phyloP scores from a whole-genome alignment of 2,329 filamentous ascomycete genomes.

The Fusarium nurragi region DNA sequence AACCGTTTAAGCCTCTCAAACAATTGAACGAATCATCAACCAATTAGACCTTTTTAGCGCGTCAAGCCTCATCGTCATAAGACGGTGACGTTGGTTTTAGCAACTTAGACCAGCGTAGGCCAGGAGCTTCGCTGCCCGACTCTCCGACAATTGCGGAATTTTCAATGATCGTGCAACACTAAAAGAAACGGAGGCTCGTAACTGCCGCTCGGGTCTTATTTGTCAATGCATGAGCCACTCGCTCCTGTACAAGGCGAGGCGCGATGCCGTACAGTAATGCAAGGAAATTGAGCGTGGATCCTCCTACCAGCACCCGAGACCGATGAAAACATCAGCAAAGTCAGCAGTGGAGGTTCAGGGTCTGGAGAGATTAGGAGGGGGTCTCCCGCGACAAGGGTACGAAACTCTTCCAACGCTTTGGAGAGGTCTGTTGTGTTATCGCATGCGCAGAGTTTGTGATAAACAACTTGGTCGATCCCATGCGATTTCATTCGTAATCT shows the following conservation, averaged over 20 bases:
- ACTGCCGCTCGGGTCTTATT: conserved; percentile 23
- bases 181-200: conserved; percentile 10
- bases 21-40: conserved; percentile 18
- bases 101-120: conserved; percentile 11
- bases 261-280: conserved; percentile 17
- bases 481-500: conserved; percentile 31
- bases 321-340: conserved; percentile 20
- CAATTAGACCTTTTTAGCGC: conserved; percentile 10
- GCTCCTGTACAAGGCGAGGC: conserved; percentile 20
- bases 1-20: conserved; percentile 16
- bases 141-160: conserved; percentile 25
- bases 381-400: conserved; percentile 36
- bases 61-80: conserved; percentile 33
- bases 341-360: conserved; percentile 30
- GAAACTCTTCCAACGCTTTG: conserved; percentile 33
- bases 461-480: conserved; percentile 13
- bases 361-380: conserved; percentile 39
- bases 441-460: conserved; percentile 4
- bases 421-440: conserved; percentile 3
- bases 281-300: conserved; percentile 31
- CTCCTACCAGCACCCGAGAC: conserved; percentile 14
- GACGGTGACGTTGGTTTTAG: conserved; percentile 28
- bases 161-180: neutral
- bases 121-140: conserved; percentile 22
- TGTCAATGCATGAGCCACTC: conserved; percentile 21